A percentile compares a stretch with the other conserved stretches of the same genome.
Conservation (phyloP, 2,329 filamentous ascomycete species). For the Colletotrichum sp. region DNA sequence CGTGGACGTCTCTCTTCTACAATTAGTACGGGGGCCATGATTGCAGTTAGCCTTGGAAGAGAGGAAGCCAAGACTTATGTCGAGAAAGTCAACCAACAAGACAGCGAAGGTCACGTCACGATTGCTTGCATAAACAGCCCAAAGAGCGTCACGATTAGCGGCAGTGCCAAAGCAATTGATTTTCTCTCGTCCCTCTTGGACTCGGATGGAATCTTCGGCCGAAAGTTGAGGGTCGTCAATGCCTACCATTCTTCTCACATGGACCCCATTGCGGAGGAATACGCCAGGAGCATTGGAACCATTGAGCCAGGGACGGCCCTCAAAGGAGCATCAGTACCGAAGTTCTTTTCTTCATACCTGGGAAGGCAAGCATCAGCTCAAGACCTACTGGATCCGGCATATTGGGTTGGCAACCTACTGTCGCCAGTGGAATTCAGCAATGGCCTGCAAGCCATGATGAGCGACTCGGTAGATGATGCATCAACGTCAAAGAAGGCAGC, state of each 20-base stretch:
- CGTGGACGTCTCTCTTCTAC: neutral
- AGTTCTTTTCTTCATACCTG: neutral
- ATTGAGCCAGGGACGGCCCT: neutral
- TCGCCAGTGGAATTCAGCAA: neutral
- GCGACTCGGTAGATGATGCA: neutral
- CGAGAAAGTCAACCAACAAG: neutral
- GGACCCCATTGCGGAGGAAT: slow-evolving; percentile 25
- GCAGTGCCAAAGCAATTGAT: slow-evolving; percentile 22
- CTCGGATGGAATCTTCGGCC: neutral
- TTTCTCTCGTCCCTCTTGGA: slow-evolving; percentile 28
- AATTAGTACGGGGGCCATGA: slow-evolving; percentile 51
- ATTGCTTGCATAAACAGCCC: slow-evolving; percentile 56
- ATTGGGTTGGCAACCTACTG: neutral
- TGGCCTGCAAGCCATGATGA: neutral
- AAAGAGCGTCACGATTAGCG: slow-evolving; percentile 53
- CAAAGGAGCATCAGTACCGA: neutral
- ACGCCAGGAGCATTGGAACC: neutral
- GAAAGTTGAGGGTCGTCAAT: slow-evolving; percentile 21
- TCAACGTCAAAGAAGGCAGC: neutral
- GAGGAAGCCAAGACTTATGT: slow-evolving; percentile 40
- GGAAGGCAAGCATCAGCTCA: neutral
- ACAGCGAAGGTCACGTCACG: slow-evolving; percentile 11
- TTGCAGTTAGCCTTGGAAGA: slow-evolving; percentile 55
- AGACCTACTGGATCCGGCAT: neutral
- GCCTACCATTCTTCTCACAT: slow-evolving; percentile 24